Base-by-base conservation (phyloP, 2,329 filamentous ascomycete genomes). In the Sordariomycetes sp. region DNA sequence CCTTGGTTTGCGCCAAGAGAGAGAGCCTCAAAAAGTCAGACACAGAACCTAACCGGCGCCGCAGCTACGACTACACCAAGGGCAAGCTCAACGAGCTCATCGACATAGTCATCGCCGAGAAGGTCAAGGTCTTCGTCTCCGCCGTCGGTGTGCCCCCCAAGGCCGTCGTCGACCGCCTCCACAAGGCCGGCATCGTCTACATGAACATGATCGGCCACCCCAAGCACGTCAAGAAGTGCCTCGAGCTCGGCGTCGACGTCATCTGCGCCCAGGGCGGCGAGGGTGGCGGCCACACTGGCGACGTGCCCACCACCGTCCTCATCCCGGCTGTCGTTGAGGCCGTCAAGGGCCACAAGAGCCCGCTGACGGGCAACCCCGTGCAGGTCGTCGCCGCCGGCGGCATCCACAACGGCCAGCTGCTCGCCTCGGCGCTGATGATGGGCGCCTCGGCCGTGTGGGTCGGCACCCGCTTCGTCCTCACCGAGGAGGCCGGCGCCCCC, bases 201-300 rank as follows among this genome's bases (percentile, higher is more conserved):
- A 97, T 97, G 94, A 99, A 99, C 86, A 99, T 99, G 94, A 92
- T 99, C 71, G 94, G 94, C 65, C 94, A 99, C 81, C 93, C 94
- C 70, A 99, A 99, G 86, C 94, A 99, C 78, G 93, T 96, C 63
- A 83, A 90, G 76, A 99, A 97, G 82, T 95, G 90, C 74, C 81
- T 99, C 62, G 90, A 93, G 55, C 82, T 92, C 60, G 94, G 92
- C 64, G 90, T 86, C 66, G 94, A 99, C 75, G 88, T 99, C 68
- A 97, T 99, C 78, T 97, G 93, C 79, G 94, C 94, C 57, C 94
- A 99, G 78, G 94, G 94, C 71, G 93, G 94, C 67, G 94, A 99
- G 78, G 94, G 94, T 63, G 94, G 94, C 71, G 94, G 94, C 65
- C 92, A 97, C 80, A 97, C 91, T 16, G 94, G 94, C 68, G 89